phyloP scores from a whole-genome alignment of 805 yeast species.

The Myxozyma neotropica region DNA sequence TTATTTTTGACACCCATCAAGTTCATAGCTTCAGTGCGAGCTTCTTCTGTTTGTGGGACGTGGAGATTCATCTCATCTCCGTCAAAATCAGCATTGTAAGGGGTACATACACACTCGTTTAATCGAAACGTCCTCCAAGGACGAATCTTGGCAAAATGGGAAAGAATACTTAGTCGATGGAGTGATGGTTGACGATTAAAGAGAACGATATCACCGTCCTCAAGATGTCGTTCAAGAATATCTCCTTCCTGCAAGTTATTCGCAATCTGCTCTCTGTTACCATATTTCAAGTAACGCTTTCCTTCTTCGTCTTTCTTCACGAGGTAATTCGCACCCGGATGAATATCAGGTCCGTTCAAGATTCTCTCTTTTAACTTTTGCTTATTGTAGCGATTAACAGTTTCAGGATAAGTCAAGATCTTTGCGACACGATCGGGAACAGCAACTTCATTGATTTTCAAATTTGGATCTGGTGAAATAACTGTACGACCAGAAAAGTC shows the following conservation, averaged over 20 bases:
- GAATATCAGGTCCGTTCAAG: slow-evolving; percentile 79
- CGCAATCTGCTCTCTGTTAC: slow-evolving; percentile 79
- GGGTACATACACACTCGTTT: slow-evolving; percentile 98
- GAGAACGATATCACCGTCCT: slow-evolving; percentile 93
- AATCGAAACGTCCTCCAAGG: slow-evolving; percentile 98
- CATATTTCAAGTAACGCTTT: slow-evolving; percentile 85
- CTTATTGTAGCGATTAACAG: slow-evolving; percentile 83
- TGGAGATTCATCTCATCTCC: slow-evolving; percentile 99
- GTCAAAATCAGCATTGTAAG: slow-evolving; percentile 98
- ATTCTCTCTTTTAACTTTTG: slow-evolving; percentile 74
- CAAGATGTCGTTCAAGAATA: slow-evolving; percentile 92
- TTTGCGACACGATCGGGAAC: slow-evolving; percentile 97
- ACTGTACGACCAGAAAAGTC: slow-evolving; percentile 98
- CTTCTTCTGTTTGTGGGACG: slow-evolving; percentile 99
- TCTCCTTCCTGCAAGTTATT: slow-evolving; percentile 81
- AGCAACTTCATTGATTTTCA: slow-evolving; percentile 94
- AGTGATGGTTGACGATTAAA: slow-evolving; percentile 98
- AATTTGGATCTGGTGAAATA: slow-evolving; percentile 97
- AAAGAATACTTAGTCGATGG: slow-evolving; percentile 88
- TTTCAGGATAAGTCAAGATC: slow-evolving; percentile 93
- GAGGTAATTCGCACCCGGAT: slow-evolving; percentile 94
- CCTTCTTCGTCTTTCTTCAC: slow-evolving; percentile 81
- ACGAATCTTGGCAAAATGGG: slow-evolving; percentile 93
- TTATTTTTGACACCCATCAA: slow-evolving; percentile 98
- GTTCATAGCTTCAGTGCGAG: slow-evolving; percentile 97